phyloP scores from a whole-genome alignment of 768 basidiomycete species.

The Suillus cothurnatus region DNA sequence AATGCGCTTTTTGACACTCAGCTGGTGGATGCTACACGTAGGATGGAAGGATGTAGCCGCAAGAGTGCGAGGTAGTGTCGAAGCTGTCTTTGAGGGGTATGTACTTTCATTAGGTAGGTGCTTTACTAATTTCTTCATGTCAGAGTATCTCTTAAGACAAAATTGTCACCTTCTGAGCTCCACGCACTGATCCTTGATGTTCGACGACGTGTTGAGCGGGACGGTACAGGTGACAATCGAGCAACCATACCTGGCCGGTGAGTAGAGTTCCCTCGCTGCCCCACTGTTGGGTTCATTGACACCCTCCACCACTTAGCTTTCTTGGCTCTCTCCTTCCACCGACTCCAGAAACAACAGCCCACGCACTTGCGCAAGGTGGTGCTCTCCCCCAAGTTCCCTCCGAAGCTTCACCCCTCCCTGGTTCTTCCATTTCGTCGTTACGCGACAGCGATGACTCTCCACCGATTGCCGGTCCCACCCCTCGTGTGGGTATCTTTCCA shows the following conservation, averaged over 20 bases:
- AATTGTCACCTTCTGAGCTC: conserved; percentile 70
- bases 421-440: background rate
- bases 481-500: conserved; percentile 19
- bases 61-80: conserved; percentile 71
- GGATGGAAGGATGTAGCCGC: conserved; percentile 87
- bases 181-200: conserved; percentile 72
- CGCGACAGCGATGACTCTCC: conserved; percentile 6
- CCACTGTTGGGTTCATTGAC: background rate
- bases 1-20: conserved; percentile 78
- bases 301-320: conserved; percentile 40
- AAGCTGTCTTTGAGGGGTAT: conserved; percentile 84
- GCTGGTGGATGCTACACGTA: conserved; percentile 92
- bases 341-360: conserved; percentile 68
- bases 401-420: background rate
- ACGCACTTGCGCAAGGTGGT: conserved; percentile 71
- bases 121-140: conserved; percentile 1
- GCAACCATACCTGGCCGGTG: conserved; percentile 1
- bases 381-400: conserved; percentile 18
- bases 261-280: background rate
- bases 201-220: conserved; percentile 74
- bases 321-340: conserved; percentile 74
- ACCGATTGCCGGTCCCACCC: conserved; percentile 16
- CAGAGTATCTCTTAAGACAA: conserved; percentile 84
- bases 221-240: conserved; percentile 40
- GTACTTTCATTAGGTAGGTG: conserved; percentile 29